Base-by-base conservation (phyloP, 2,329 filamentous ascomycete species). In the Fusarium illudens region DNA sequence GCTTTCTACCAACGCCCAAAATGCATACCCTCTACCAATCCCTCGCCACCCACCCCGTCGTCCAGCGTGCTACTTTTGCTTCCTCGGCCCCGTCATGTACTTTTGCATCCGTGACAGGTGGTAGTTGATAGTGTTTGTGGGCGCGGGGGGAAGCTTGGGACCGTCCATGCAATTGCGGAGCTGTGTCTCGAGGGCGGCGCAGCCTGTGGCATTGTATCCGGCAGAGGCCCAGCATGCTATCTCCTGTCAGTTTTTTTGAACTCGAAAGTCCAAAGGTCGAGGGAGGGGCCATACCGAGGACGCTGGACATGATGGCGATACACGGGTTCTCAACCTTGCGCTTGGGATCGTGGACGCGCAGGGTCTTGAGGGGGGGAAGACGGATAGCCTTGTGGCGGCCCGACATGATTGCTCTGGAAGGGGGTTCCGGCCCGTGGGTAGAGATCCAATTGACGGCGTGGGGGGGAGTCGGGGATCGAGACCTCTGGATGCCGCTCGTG, bases 61-160 rank as follows among this genome's bases (percentile, higher is more conserved):
- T 27, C 57, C 30, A 17, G 67, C 4, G n/a, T n/a, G 17, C 72
- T 71, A 80, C 60, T 77, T 79, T 57, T 76, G 74, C 74, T 78
- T 81, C 67, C 67, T 65, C 50, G 74, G 76, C 53, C 74, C 81
- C n/a, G 79, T 94, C 87, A 86, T 89, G 83, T 70, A 89, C 86
- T 75, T 90, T 86, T 81, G 90, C 87, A 84, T 96, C 84, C 96
- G 88, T 70, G 87, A 87, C 42, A 98, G 84, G 78, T 97, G 94
- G 84, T 94, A 94, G 82, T 98, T 98, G 87, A 98, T 94, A 79
- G 89, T 95, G 83, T 90, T 93, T 77, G 88, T 87, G 30, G 78
- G 75, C 53, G 79, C 76, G 12, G 80, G 73, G 42, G 80, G 73
- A 62, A 78, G 84, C 84, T 75, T 88, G 66, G 90, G 89, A 58